Evolutionary conservation across 345 rosid species (phyloP), one percentile per base, ranked within the genome.

Genomic region (Eucalyptus polybractea): DNA sequence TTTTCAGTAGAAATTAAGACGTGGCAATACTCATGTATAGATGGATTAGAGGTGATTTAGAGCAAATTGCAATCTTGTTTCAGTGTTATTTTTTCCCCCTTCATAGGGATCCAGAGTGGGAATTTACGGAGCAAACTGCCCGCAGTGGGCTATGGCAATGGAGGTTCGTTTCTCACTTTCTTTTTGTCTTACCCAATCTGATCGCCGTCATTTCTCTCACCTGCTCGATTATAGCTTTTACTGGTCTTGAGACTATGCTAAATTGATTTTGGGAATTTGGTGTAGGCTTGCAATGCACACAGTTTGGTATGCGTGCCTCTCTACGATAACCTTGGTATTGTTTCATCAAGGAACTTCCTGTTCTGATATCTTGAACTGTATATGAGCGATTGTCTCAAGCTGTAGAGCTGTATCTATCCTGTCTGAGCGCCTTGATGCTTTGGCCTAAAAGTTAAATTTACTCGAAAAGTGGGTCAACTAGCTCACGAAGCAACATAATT

Each of bases 101-200:
- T 89, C 76, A 88, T 90, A 98, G 99, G 99, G 98, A 21, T 91
- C 92, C 87, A 96, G 96, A 53, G 91, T 98, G 90, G 99, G 99
- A 58, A 94, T 98, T 50, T 98, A 96, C 86, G 99, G 99, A 91
- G 93, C 95, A 49, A 98, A 98, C 91, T 97, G 99, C 90, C 99
- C 99, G 12, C 95, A 98, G 80, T 98, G 99, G 99, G 93, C 95
- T 93, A 92, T 93, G 89, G 98, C 99, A 42, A 98, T 98, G 99
- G 98, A 98, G 98, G 99, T 96, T 86, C 89, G 53, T 60, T 90
- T 50, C 87, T 89, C 86, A 56, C 49, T 19, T 37, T 87, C 65
- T 15, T 50, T 76, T 76, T 76, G 47, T 76, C 85, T 76, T 76
- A 37, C 83, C 47, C 27, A 76, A 40, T 40, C 27, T 21, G 83